Conservation (phyloP, 192 early-diverging fungal genomes). For the Backusella parvicylindrica region DNA sequence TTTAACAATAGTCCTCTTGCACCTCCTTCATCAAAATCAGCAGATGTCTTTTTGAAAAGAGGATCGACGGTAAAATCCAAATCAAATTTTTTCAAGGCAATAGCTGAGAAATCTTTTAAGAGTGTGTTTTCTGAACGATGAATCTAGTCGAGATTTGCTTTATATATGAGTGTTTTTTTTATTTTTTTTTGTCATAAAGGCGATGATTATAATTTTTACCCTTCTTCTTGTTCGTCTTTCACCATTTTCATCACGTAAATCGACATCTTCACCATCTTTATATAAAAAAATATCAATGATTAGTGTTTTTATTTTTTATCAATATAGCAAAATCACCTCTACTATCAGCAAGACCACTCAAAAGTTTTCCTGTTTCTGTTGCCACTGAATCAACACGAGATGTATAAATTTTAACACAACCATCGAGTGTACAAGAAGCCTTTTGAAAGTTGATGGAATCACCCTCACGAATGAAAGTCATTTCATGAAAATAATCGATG, state of each 20-base stretch:
- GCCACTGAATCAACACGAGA: constrained; percentile 97
- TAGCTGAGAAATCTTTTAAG: constrained; percentile 73
- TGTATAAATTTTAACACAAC: constrained; percentile 96
- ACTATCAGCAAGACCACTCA: constrained; percentile 82
- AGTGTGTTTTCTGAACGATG: constrained; percentile 64
- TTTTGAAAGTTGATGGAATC: constrained; percentile 98
- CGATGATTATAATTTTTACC: too few relatives aligned
- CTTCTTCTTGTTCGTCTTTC: constrained; percentile 43
- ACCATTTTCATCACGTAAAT: constrained; percentile 44
- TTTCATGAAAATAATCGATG: constrained; percentile 98
- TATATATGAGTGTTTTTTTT: too few relatives aligned
- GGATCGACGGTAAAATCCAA: constrained; percentile 93
- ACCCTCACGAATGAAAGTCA: constrained; percentile 90
- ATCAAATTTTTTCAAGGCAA: constrained; percentile 86
- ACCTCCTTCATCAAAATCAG: constrained; percentile 97
- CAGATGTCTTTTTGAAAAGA: constrained; percentile 96
- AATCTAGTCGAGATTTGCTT: constrained; percentile 25
- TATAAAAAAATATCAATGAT: background rate
- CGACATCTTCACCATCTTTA: constrained; percentile 26
- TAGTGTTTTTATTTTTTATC: background rate
- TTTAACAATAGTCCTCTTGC: constrained; percentile 89
- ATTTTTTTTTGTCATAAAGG: too few relatives aligned
- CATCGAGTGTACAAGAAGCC: constrained; percentile 95
- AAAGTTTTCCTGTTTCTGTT: constrained; percentile 83
- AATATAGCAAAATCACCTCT: too few relatives aligned